These are phyloP conservation scores for Protostelium mycophagum DNA, from an alignment of 78 protist species.

Conservation along the genomic window DNA sequence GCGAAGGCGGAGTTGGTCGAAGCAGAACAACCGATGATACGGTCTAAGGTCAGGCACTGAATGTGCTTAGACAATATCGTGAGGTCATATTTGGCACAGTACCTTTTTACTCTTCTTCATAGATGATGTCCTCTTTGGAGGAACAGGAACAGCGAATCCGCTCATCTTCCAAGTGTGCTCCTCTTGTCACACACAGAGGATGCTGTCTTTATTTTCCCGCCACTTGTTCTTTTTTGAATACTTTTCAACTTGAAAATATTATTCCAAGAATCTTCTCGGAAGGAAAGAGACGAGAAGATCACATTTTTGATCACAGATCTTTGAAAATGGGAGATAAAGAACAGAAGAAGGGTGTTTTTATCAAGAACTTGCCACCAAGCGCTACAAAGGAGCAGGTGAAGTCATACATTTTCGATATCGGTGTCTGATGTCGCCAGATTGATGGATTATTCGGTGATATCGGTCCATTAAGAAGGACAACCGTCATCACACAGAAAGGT, in stretches of 20 bases:
- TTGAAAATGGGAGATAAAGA: no score
- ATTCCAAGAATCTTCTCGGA: no score
- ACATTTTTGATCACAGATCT: no score
- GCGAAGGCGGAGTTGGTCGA: background rate
- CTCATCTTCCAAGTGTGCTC: no score
- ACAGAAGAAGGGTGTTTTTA: background rate
- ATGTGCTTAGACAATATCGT: background rate
- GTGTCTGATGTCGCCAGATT: background rate
- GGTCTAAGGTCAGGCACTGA: background rate
- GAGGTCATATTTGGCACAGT: background rate
- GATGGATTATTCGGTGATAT: background rate
- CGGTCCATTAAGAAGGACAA: background rate
- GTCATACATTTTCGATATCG: background rate
- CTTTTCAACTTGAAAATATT: no score
- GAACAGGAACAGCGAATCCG: background rate
- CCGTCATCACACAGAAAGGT: background rate
- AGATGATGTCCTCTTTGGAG: background rate
- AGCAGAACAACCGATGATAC: constrained; percentile 1
- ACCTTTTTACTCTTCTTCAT: background rate
- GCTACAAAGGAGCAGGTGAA: background rate
- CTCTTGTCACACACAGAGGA: no score
- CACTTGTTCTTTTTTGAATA: no score
- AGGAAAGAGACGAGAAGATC: no score
- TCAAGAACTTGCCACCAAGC: background rate
- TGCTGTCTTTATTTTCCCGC: no score